Base-by-base conservation (phyloP, 2,329 filamentous ascomycete genomes). In the Monilinia laxa region DNA sequence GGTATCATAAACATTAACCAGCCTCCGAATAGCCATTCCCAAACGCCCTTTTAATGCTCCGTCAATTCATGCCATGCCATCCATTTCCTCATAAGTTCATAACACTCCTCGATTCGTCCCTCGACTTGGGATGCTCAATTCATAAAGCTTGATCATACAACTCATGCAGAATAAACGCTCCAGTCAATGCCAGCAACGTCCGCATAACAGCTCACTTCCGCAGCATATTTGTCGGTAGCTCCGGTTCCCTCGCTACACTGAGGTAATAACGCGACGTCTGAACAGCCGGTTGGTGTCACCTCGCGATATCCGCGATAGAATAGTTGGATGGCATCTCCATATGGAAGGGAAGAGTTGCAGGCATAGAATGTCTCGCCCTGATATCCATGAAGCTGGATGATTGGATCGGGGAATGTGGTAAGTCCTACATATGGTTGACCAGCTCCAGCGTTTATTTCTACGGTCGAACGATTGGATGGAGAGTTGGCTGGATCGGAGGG, bases 281-380 rank as follows among this genome's bases (percentile, higher is more conserved):
- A 79, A 68, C 83, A 85, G 3, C 74, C 77, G 53, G 76, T 72
- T 2, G 80, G 80, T 1, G 80, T 70, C 5, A 71, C 52, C 67
- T 67, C 73, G 40, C 51, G 74, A 54, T 79, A 79, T 69, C 79
- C 78, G 65, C 83, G 74, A 35, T 79, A 73, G 64, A 79, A 74
- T 52, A 79, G 79, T 54, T 78, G 72, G 56, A 71, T 60, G 0
- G 70, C 71, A 31, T 72, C 68, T 70, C 82, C 83, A 74, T 82
- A 84, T 1, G 76, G 70, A 3, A 83, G 69, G 4, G 68, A 73
- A 51, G 78, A 77, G 57, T 79, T 76, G 72, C 83, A 85, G 16
- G 80, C 81, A 16, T 80, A 73, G 66, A 76, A 83, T 0, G 75
- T 77, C 10, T 78, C 75, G 4, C 73, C 75, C 4, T 65, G 72